Percentiles rank a stretch among this genome's conserved stretches.
Evolutionary conservation across 768 basidiomycete species (phyloP).

Genomic region (Leccinum rimulosum): DNA sequence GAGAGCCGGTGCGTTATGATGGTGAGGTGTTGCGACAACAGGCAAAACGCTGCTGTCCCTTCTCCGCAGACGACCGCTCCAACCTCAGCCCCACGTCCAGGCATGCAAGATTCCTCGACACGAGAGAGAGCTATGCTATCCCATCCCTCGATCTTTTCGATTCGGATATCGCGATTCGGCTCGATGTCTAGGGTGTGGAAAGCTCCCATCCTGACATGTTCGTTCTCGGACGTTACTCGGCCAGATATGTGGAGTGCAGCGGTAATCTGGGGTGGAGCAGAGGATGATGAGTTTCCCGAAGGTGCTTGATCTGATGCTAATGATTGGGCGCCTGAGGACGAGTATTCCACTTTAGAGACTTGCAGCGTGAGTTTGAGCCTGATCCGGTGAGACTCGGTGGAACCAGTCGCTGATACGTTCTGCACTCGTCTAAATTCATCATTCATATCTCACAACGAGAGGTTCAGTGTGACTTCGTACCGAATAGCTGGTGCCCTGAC

Average conservation of each 20-base stretch:
- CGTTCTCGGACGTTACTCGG: conserved; percentile 81
- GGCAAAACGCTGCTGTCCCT: conserved; percentile 90
- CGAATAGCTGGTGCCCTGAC: conserved; percentile 86
- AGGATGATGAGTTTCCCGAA: conserved; percentile 22
- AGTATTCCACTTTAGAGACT: conserved; percentile 79
- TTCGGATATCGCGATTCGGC: conserved; percentile 82
- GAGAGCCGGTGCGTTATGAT: conserved; percentile 88
- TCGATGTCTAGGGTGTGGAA: conserved; percentile 95
- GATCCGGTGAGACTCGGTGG: conserved; percentile 87
- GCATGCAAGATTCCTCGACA: conserved; percentile 84
- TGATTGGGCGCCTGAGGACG: conserved; percentile 58
- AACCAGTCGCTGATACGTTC: conserved; percentile 88
- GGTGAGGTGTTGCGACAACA: conserved; percentile 97
- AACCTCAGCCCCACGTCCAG: conserved; percentile 95
- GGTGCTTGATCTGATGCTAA: conserved; percentile 44
- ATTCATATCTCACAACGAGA: conserved; percentile 6
- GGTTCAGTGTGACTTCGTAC: conserved; percentile 34
- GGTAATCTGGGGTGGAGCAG: conserved; percentile 37
- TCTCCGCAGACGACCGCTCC: conserved; percentile 96
- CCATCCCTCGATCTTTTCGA: conserved; percentile 89
- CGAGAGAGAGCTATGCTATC: conserved; percentile 83
- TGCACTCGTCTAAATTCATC: conserved; percentile 67
- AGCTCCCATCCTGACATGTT: conserved; percentile 87
- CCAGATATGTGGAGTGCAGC: conserved; percentile 85
- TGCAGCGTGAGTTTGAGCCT: conserved; percentile 80